Base-by-base conservation (phyloP, 768 basidiomycete genomes). In the Suillus subluteus region DNA sequence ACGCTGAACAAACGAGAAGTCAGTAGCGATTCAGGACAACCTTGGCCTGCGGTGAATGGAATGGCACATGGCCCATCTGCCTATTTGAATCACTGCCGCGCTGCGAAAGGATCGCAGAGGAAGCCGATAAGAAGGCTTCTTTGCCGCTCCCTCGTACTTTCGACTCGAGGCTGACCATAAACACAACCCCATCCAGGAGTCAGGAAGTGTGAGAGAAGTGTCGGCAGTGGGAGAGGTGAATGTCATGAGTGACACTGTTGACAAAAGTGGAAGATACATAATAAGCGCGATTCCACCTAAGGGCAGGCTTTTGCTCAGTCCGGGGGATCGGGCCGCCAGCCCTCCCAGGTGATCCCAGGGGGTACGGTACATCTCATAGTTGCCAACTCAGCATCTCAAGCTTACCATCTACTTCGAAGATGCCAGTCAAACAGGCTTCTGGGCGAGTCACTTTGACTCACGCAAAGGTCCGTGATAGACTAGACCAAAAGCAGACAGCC, bases 381-480 rank as follows among this genome's bases (percentile, higher is more conserved):
- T 65, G 38, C 40, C 62, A 23, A 37, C 66, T 43, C 41, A 55
- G 30, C 44, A 9, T 35, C 43, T 32, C 41, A 50, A 40, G n/a
- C 37, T 40, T 41, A 68, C 52, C 64, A 38, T 37, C 13, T 38
- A 38, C 40, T 23, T 46, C 62, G 44, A n/a, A 18, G 46, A 91
- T 91, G 90, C 88, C 90, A 26, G 79, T 88, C n/a, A 80, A 84
- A 64, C 79, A 80, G 68, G 70, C 74, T 1, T 71, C 78, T 21
- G 80, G 81, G 52, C 82, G 78, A 65, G 73, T 91, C 56, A 68
- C 84, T 30, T 81, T 91, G 66, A 82, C 76, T 23, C 91, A 92
- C 72, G 86, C 88, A n/a, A 86, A 88, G 81, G 91, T 87, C 75
- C 65, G 61, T 58, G 23, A 35, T 56, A 15, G 7, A 62, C 40